A percentile compares a stretch with the other conserved stretches of the same genome.
Evolutionary conservation across 306 rosid species (phyloP).

Genomic region (Oemleria cerasiformis): DNA sequence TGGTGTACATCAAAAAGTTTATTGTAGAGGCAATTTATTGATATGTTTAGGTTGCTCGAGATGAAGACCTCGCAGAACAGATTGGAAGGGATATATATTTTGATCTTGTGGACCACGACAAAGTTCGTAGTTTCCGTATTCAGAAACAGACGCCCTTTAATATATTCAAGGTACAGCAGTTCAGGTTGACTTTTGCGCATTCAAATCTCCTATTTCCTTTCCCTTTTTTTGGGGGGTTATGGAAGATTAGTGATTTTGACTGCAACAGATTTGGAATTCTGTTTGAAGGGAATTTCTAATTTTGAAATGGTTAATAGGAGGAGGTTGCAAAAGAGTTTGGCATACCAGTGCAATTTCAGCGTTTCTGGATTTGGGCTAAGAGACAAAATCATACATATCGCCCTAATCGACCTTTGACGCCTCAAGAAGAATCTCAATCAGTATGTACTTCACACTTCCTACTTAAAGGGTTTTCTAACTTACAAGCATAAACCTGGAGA

Average conservation of each 20-base stretch:
- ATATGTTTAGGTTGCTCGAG: constrained; percentile 72
- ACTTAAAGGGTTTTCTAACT: neutral
- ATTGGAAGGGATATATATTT: constrained; percentile 79
- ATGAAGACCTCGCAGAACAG: constrained; percentile 71
- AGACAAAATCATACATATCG: constrained; percentile 88
- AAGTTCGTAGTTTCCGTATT: constrained; percentile 79
- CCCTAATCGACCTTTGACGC: constrained; percentile 67
- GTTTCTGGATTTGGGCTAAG: constrained; percentile 97
- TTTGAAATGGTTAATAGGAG: constrained; percentile 51
- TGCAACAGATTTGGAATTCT: neutral
- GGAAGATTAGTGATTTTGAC: neutral
- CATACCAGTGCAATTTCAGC: constrained; percentile 74
- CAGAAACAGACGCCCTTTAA: constrained; percentile 59
- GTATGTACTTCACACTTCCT: constrained; percentile 31
- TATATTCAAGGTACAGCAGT: constrained; percentile 62
- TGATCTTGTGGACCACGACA: constrained; percentile 95
- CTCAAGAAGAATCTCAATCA: constrained; percentile 77
- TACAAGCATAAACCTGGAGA: neutral
- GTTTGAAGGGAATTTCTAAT: neutral
- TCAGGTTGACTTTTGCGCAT: neutral
- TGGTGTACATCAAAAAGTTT: neutral
- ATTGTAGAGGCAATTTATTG: constrained; percentile 9
- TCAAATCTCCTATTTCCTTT: neutral
- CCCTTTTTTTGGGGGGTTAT: neutral
- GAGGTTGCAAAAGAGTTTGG: constrained; percentile 82